Conservation (phyloP, 2,329 filamentous ascomycete species). For the Hypoxylon sp. region DNA sequence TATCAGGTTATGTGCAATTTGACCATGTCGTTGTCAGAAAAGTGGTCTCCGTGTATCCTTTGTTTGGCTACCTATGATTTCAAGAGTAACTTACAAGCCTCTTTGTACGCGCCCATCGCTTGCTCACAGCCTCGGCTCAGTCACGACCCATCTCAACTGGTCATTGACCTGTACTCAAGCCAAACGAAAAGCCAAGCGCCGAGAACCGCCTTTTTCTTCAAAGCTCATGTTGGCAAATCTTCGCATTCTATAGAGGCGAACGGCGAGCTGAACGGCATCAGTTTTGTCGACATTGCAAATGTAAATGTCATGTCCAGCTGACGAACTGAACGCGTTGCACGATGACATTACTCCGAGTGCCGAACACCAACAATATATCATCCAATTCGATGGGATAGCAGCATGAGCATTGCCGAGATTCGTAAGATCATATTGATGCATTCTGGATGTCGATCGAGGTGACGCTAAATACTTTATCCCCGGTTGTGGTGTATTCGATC, state of each 20-base stretch:
- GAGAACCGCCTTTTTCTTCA: background rate
- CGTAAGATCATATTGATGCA: constrained; percentile 26
- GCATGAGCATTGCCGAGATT: constrained; percentile 20
- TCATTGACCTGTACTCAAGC: background rate
- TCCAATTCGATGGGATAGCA: background rate
- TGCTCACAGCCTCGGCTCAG: constrained; percentile 19
- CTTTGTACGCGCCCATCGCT: constrained; percentile 15
- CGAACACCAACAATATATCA: constrained; percentile 6
- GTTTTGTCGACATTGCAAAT: background rate
- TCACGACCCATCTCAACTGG: background rate
- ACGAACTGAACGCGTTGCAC: background rate
- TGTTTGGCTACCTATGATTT: constrained; percentile 14
- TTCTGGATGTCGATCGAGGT: constrained; percentile 13
- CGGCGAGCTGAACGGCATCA: background rate
- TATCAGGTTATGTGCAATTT: background rate
- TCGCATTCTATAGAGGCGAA: background rate
- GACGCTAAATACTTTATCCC: constrained; percentile 22
- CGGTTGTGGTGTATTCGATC: constrained; percentile 13
- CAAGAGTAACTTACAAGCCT: constrained; percentile 3
- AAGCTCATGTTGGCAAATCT: background rate
- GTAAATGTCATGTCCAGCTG: background rate
- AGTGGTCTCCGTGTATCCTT: background rate
- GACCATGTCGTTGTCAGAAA: background rate
- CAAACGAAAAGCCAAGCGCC: background rate
- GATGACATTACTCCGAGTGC: background rate